Evolutionary conservation across 2,329 filamentous ascomycete genomes (phyloP), one percentile per base, ranked within the genome.

Genomic region (Neobulgaria alba): DNA sequence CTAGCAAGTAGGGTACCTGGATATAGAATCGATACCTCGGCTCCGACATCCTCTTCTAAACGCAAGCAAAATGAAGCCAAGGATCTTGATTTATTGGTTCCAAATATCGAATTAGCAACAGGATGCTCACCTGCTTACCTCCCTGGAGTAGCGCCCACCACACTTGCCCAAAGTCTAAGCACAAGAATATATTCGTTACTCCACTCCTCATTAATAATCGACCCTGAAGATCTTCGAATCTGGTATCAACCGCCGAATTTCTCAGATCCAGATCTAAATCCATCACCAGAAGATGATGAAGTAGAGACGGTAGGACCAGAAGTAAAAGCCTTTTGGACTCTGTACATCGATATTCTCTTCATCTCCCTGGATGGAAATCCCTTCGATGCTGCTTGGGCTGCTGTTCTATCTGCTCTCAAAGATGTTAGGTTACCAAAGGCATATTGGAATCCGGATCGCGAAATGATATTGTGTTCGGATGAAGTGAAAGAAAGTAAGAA

Each of bases 321-420:
- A 47, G 63, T 90, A 9, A 90, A 85, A 59, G 92, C 83, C 0
- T 96, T 93, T 62, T 98, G 90, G 92, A 81, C 85, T 8, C 76
- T 98, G 15, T 95, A 95, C 63, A 85, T 98, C 50, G 90, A 96
- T 58, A 72, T 95, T n/a, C 75, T 95, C 57, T 92, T 95, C 64
- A 82, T 98, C 51, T 93, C 86, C 0, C 78, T 95, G 36, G 89
- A 95, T 49, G 90, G 90, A 4, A 94, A 92, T 56, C 77, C 87
- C 1, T 89, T 96, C 50, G 90, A 98, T 57, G 85, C 86, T 1
- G 86, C 87, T 0, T 96, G 90, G 89, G 75, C 82, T 1, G 80
- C 87, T 10, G 72, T 93, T 0, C 62, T 95, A 16, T 85, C 89
- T 7, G 90, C 92, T 5, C 66, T 98, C 44, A 71, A 69, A 39